Evolutionary conservation across 768 basidiomycete species (phyloP), one percentile per base, ranked within the genome.

Genomic region (Mycena belliarum): DNA sequence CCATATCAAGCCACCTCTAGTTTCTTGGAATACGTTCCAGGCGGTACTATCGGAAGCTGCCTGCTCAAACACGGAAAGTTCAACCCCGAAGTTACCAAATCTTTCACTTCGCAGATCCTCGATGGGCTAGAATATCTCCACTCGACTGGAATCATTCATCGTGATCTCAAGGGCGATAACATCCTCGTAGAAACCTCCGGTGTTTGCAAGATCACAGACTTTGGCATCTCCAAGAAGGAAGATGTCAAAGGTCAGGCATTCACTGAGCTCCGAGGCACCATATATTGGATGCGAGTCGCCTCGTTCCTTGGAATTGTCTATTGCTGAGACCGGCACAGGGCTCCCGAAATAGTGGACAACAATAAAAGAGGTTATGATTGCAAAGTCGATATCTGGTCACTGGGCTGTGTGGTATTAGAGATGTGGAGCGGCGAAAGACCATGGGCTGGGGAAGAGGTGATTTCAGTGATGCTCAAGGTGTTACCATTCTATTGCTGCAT

Each of bases 11-110:
- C n/a, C n/a, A n/a, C n/a, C n/a, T n/a, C n/a, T n/a, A n/a, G n/a
- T n/a, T n/a, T n/a, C n/a, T n/a, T 99, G 68, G 97, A 99, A 76
- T 99, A 99, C 70, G 96, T 99, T 52, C 95, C 96, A 54, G 97
- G 97, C 67, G 97, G 97, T 15, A 97, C 96, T 0, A 84, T 99
- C 58, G 93, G 93, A 64, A 86, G 90, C 68, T 88, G 93, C 74
- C 72, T 98, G 63, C 86, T 90, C 52, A 93, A 93, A 60, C 89
- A 98, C 68, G 95, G 94, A 61, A 91, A 91, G 68, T 97, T 98
- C 69, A 86, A 91, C 51, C 93, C 97, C 68, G 84, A 89, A 60
- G 91, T 98, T 25, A 91, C 93, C 45, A 94, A 90, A 66, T 95
- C 88, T 21, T 98, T 98, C 68, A 95, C 94, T 1, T 79, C 77